Evolutionary conservation across 805 yeast genomes (phyloP).

Genomic region (Candida railenensis): DNA sequence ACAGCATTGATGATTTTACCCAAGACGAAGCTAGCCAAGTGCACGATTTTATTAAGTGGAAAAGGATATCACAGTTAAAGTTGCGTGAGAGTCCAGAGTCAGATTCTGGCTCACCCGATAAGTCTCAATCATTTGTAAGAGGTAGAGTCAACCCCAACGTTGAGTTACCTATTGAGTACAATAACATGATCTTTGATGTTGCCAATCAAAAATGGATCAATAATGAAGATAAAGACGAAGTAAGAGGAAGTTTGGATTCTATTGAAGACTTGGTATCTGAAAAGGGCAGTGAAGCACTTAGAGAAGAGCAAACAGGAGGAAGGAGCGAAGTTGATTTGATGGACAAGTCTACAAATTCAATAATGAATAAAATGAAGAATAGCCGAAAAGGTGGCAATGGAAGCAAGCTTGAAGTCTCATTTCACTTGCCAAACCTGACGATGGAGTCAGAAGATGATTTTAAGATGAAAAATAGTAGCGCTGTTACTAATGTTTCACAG

Average conservation of each 20-base stretch:
- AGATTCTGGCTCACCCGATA: constrained; percentile 3
- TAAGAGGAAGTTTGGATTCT: constrained; percentile 31
- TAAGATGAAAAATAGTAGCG: constrained; percentile 17
- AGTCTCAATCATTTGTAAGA: constrained; percentile 9
- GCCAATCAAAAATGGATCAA: constrained; percentile 30
- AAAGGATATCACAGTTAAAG: constrained; percentile 35
- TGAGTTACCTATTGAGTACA: constrained; percentile 32
- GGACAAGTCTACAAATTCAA: not conserved
- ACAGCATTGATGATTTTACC: constrained; percentile 16
- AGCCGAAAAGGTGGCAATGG: constrained; percentile 1
- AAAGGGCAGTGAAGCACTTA: not conserved
- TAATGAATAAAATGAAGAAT: not conserved
- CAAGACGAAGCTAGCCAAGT: constrained; percentile 13
- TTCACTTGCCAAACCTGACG: constrained; percentile 33
- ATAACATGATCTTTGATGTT: constrained; percentile 33
- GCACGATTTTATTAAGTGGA: constrained; percentile 33
- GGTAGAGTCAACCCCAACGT: constrained; percentile 37
- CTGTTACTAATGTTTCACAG: constrained; percentile 42
- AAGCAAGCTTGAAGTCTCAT: constrained; percentile 37
- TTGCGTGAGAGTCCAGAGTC: constrained; percentile 13
- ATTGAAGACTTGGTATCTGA: constrained; percentile 34
- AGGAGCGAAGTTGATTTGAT: constrained; percentile 5
- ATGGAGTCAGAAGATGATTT: constrained; percentile 10
- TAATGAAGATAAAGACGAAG: constrained; percentile 17
- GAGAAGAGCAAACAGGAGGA: not conserved